Percentiles rank a stretch among this genome's conserved stretches.
Conservation (phyloP, 257 asterid genomes). For the Agastache rugosa region DNA sequence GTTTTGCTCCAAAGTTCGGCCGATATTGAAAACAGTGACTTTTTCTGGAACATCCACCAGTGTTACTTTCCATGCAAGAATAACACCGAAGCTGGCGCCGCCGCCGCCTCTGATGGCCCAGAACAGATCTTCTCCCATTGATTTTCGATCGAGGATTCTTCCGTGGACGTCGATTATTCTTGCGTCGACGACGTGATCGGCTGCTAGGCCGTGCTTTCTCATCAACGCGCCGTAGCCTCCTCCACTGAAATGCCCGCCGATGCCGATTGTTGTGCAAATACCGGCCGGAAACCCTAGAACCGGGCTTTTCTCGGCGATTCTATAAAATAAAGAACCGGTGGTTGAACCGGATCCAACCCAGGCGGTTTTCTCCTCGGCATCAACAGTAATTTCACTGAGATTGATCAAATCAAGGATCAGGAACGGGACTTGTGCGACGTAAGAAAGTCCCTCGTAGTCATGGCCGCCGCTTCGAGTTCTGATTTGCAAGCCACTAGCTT, state of each 20-base stretch:
- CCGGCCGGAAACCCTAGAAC: slow-evolving; percentile 48
- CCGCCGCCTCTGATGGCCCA: too few relatives aligned
- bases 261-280: slow-evolving; percentile 44
- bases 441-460: slow-evolving; percentile 36
- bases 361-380: slow-evolving; percentile 38
- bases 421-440: slow-evolving; percentile 25
- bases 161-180: slow-evolving; percentile 44
- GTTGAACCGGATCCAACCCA: slow-evolving; percentile 46
- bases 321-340: slow-evolving; percentile 40
- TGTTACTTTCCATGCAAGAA: too few relatives aligned
- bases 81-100: too few relatives aligned
- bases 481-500: neutral
- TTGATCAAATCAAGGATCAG: slow-evolving; percentile 46
- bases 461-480: slow-evolving; percentile 28
- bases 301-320: slow-evolving; percentile 40
- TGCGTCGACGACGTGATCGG: slow-evolving; percentile 48
- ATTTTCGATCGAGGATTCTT: slow-evolving; percentile 42
- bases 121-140: too few relatives aligned
- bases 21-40: too few relatives aligned
- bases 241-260: slow-evolving; percentile 49
- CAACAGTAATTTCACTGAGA: slow-evolving; percentile 30
- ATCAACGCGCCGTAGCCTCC: slow-evolving; percentile 50
- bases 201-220: slow-evolving; percentile 44
- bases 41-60: too few relatives aligned
- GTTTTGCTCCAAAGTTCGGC: too few relatives aligned